Evolutionary conservation across 2,329 filamentous ascomycete genomes (phyloP), one percentile per base, ranked within the genome.

Genomic region (Alternaria triticina): DNA sequence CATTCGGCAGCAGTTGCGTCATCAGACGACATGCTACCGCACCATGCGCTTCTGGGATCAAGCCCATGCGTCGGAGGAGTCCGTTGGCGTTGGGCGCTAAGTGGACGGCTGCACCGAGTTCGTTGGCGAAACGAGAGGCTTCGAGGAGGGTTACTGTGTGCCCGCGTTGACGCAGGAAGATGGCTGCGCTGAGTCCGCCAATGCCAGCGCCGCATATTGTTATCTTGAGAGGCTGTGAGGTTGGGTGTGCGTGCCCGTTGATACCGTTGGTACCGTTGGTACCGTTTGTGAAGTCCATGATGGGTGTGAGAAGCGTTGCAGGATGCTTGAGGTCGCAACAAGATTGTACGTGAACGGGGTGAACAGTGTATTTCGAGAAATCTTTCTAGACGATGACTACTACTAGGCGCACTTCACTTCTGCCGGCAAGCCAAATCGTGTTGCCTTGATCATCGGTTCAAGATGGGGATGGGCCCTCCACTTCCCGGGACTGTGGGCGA

Each of bases 101-200:
- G 69, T 90, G 87, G n/a, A 90, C 83, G 0, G 88, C 88, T 4
- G 88, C 88, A 0, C 88, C 88, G 1, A 83, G 77, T 74, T 90
- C 88, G 54, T 80, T 84, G 15, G 84, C 83, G 33, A 89, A 84
- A 2, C 80, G 79, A 0, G 87, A 88, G 70, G 87, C 84, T 67
- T 78, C 75, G 28, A 76, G 63, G 5, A 77, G 57, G 7, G 71
- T 75, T 3, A 76, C 67, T 3, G 57, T 17, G 51, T 77, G 76
- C 15, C 74, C 74, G 57, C 74, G 68, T 59, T 84, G 82, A 8
- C 86, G 82, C 1, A 89, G 76, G 12, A 82, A 83, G 36, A 89
- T 84, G 1, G 85, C 86, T 2, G 85, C 82, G 9, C 81, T 81
- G 9, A 88, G 75, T 0, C 86, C 86, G 9, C 85, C 86, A 43